Base-by-base conservation (phyloP, 495 filamentous ascomycete genomes). In the Podospora anserina region DNA sequence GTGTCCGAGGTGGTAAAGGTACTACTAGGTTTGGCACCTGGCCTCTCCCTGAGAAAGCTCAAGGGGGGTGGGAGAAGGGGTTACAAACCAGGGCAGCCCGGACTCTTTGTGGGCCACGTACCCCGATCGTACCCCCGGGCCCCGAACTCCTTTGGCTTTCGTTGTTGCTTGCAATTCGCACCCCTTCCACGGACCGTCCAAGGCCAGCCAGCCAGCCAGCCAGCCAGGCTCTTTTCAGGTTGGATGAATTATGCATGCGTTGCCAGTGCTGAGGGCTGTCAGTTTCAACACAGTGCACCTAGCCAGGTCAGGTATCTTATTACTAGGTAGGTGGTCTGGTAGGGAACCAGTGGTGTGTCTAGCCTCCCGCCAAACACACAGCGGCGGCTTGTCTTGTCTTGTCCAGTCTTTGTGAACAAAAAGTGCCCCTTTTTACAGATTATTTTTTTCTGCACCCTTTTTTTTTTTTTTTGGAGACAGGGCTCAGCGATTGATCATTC, bases 1-100 rank as follows among this genome's bases (percentile, higher is more conserved):
- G 39, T 13, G 39, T 6, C 9, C 9, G 39, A 49, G 5, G 39
- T n/a, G 30, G 60, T 23, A 28, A 18, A 18, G 60, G 32, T 23
- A 15, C 23, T 23, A 23, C 23, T 23, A 23, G 23, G 23, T 23
- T 23, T 1, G 23, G 23, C 23, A 23, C 58, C 19, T 63, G 63
- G 67, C 1, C 61, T 65, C 70, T 72, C 58, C 27, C 44, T 30
- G 59, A 23, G 23, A 23, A 23, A 23, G 23, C 23, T 23, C 23
- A 23, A 23, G 23, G 23, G 23, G 23, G 23, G 23, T 23, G 23
- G 0, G 23, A 23, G 23, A 23, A 58, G 30, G 30, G 64, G 68
- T 64, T 75, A 68, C 80, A 79, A 78, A 74, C 63, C 68, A 70
- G 70, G 68, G 70, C 32, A 66, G 28, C 32, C 63, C 66, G 68